Percentiles rank a stretch among this genome's conserved stretches.
phyloP scores from a whole-genome alignment of 768 basidiomycete species.

The Auricularia sp. region DNA sequence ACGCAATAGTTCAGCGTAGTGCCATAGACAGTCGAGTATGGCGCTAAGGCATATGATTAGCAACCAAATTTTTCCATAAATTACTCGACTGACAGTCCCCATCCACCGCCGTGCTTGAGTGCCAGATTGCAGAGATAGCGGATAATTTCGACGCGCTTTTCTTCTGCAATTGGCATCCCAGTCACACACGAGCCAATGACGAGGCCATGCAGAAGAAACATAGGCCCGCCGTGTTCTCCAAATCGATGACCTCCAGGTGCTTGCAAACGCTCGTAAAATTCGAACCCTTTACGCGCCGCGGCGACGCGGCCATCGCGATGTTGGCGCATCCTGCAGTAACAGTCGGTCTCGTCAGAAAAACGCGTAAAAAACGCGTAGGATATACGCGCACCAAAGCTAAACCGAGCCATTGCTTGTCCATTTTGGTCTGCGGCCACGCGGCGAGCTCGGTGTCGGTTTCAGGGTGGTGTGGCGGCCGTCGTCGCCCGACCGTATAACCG shows the following conservation, averaged over 20 bases:
- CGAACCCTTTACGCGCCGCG: slow-evolving; percentile 78
- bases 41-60: slow-evolving; percentile 42
- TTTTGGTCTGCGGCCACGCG: slow-evolving; percentile 64
- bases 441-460: slow-evolving; percentile 48
- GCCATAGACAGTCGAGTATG: slow-evolving; percentile 88
- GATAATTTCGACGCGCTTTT: slow-evolving; percentile 81
- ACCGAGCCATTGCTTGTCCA: slow-evolving; percentile 88
- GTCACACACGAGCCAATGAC: slow-evolving; percentile 92
- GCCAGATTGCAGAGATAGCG: slow-evolving; percentile 82
- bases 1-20: slow-evolving; percentile 87
- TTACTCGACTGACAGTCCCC: slow-evolving; percentile 73
- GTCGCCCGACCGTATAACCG: slow-evolving; percentile 62
- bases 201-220: slow-evolving; percentile 81
- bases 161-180: slow-evolving; percentile 64
- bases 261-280: slow-evolving; percentile 84
- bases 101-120: slow-evolving; percentile 78
- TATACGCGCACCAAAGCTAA: slow-evolving; percentile 47
- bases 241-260: slow-evolving; percentile 88
- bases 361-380: not conserved
- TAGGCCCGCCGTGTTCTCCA: slow-evolving; percentile 88
- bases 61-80: not conserved
- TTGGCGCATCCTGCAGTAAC: slow-evolving; percentile 54
- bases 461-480: slow-evolving; percentile 70
- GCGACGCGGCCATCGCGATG: slow-evolving; percentile 57
- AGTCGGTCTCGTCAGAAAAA: not conserved